A percentile compares a stretch with the other conserved stretches of the same genome.
Evolutionary conservation across 441 rosid genomes (phyloP).

Genomic region (Isatis lusitanica): DNA sequence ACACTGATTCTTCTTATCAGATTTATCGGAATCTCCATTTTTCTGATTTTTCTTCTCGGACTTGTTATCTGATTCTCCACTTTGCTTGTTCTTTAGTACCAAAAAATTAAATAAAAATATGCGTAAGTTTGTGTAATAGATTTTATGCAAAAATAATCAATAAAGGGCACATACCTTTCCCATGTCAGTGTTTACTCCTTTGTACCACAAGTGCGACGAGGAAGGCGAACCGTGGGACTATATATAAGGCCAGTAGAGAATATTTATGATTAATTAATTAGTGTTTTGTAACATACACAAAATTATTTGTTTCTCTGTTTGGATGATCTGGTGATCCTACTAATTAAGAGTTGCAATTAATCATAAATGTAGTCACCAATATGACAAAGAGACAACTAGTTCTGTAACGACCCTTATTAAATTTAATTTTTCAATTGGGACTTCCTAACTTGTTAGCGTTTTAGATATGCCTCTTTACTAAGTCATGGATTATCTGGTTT

Average conservation of each 20-base stretch:
- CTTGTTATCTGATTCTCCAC: slow-evolving; percentile 7
- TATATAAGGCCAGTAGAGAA: neutral
- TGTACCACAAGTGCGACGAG: slow-evolving; percentile 8
- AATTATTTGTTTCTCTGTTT: slow-evolving; percentile 14
- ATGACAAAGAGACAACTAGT: slow-evolving; percentile 11
- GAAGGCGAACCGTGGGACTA: slow-evolving; percentile 1
- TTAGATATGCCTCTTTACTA: neutral
- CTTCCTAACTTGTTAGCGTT: neutral
- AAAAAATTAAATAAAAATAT: neutral
- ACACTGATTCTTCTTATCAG: slow-evolving; percentile 23
- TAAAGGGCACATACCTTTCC: slow-evolving; percentile 27
- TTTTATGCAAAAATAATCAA: neutral
- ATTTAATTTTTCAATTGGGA: neutral
- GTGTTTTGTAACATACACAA: slow-evolving; percentile 23
- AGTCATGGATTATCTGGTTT: neutral
- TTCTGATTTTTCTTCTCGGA: neutral
- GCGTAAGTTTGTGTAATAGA: neutral
- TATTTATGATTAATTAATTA: neutral
- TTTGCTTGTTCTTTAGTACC: slow-evolving; percentile 22
- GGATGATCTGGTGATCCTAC: slow-evolving; percentile 29
- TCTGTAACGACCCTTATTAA: slow-evolving; percentile 24
- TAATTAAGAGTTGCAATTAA: neutral
- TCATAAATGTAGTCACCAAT: slow-evolving; percentile 3
- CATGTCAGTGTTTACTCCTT: slow-evolving; percentile 20
- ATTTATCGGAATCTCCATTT: slow-evolving; percentile 14